A percentile compares a stretch with the other conserved stretches of the same genome.
Evolutionary conservation across 2,329 filamentous ascomycete genomes (phyloP).

Genomic region (Penicillium thymicola): DNA sequence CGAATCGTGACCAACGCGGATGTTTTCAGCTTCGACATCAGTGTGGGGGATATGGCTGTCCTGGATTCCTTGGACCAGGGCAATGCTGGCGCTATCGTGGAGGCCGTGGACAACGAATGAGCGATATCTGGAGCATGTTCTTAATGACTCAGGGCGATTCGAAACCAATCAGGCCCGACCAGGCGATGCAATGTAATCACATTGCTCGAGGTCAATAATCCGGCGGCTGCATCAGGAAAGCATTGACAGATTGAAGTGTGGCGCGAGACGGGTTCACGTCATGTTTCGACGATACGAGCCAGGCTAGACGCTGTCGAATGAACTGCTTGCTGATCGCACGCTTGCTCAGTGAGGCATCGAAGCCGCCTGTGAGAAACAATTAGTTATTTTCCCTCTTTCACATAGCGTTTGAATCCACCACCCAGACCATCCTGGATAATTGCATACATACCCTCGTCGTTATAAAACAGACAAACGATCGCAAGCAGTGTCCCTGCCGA

Average conservation of each 20-base stretch:
- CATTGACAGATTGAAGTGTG: constrained; percentile 88
- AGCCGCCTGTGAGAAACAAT: constrained; percentile 28
- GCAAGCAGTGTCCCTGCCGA: constrained; percentile 75
- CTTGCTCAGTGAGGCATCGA: constrained; percentile 26
- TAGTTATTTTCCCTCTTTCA: constrained; percentile 17
- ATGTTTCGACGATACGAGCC: constrained; percentile 74
- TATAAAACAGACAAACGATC: constrained; percentile 69
- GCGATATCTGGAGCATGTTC: constrained; percentile 3
- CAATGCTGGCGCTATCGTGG: constrained; percentile 46
- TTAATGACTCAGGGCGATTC: constrained; percentile 5
- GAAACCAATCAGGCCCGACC: constrained; percentile 7
- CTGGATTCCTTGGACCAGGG: constrained; percentile 54
- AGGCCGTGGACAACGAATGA: constrained; percentile 46
- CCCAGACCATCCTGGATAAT: not conserved
- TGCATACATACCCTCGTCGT: constrained; percentile 56
- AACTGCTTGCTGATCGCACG: constrained; percentile 64
- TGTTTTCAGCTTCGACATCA: constrained; percentile 60
- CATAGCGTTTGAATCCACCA: constrained; percentile 18
- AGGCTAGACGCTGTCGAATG: constrained; percentile 74
- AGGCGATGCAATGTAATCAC: constrained; percentile 3
- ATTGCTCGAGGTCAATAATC: constrained; percentile 27
- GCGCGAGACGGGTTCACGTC: constrained; percentile 78
- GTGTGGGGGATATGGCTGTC: constrained; percentile 54
- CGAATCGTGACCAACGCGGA: constrained; percentile 65
- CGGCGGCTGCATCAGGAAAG: constrained; percentile 67